Percentiles rank a stretch among this genome's conserved stretches.
phyloP scores from a whole-genome alignment of 495 filamentous ascomycete species.

The Talaromyces proteolyticus region DNA sequence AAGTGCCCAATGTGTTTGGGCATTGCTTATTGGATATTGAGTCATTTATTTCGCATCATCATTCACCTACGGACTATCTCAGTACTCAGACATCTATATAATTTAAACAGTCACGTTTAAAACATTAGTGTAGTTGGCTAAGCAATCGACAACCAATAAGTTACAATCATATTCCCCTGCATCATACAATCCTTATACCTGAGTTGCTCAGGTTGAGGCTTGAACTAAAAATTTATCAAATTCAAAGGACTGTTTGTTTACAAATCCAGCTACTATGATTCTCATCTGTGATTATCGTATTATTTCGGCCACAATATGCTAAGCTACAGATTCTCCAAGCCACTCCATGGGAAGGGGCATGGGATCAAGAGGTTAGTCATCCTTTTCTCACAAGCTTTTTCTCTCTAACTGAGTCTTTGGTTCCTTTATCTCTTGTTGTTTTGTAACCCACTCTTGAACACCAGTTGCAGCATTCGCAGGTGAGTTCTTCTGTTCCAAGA shows the following conservation, averaged over 20 bases:
- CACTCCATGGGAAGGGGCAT: not conserved
- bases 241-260: not conserved
- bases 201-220: not conserved
- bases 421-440: not conserved
- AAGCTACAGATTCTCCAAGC: not conserved
- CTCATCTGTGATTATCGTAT: no score
- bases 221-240: not conserved
- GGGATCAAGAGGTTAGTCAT: not conserved
- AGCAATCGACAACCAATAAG: not conserved
- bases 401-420: not conserved
- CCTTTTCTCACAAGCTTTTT: not conserved
- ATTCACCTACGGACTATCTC: no score
- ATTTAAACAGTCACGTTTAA: not conserved
- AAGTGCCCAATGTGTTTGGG: no score
- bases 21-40: no score
- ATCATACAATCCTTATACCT: not conserved
- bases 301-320: no score
- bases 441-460: not conserved
- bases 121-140: not conserved
- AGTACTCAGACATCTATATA: no score
- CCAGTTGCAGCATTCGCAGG: slow-evolving; percentile 10
- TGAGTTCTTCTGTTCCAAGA: slow-evolving; percentile 11
- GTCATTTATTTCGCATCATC: no score
- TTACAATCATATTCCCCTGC: not conserved
- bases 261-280: no score